A percentile compares a stretch with the other conserved stretches of the same genome.
phyloP scores from a whole-genome alignment of 805 yeast species.

The Candida maris region DNA sequence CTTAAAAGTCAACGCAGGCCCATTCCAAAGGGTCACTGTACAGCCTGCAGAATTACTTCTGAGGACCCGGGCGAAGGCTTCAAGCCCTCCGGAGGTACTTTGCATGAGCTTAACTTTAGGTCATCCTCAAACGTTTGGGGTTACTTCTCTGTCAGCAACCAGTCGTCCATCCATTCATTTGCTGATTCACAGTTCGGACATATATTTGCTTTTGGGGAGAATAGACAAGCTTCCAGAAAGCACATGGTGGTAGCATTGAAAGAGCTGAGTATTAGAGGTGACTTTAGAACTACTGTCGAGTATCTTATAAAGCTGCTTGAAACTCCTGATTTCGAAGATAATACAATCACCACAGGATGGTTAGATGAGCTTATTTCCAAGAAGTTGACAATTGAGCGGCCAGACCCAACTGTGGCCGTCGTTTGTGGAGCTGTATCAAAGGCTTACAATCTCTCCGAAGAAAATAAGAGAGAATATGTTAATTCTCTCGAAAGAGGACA shows the following conservation, averaged over 20 bases:
- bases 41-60: conserved; percentile 98
- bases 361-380: conserved; percentile 92
- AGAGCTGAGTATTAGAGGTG: conserved; percentile 96
- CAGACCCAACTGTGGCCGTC: conserved; percentile 86
- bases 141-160: conserved; percentile 94
- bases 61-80: conserved; percentile 99
- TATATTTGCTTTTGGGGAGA: conserved; percentile 98
- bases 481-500: conserved; percentile 91
- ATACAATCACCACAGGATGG: conserved; percentile 99
- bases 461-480: conserved; percentile 63
- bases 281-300: conserved; percentile 96
- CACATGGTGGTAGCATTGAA: conserved; percentile 98
- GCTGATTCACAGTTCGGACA: conserved; percentile 99
- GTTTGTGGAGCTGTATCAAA: conserved; percentile 98
- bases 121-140: conserved; percentile 99
- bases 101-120: conserved; percentile 94
- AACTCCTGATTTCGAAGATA: conserved; percentile 94
- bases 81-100: conserved; percentile 96
- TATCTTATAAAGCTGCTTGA: conserved; percentile 91
- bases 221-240: conserved; percentile 95
- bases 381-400: conserved; percentile 95
- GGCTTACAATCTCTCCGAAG: conserved; percentile 78
- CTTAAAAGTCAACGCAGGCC: conserved; percentile 85
- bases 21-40: conserved; percentile 95
- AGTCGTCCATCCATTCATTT: conserved; percentile 95